Percentiles rank a stretch among this genome's conserved stretches.
Evolutionary conservation across 2,329 filamentous ascomycete genomes (phyloP).

Genomic region (Beauveria pseudobassiana): DNA sequence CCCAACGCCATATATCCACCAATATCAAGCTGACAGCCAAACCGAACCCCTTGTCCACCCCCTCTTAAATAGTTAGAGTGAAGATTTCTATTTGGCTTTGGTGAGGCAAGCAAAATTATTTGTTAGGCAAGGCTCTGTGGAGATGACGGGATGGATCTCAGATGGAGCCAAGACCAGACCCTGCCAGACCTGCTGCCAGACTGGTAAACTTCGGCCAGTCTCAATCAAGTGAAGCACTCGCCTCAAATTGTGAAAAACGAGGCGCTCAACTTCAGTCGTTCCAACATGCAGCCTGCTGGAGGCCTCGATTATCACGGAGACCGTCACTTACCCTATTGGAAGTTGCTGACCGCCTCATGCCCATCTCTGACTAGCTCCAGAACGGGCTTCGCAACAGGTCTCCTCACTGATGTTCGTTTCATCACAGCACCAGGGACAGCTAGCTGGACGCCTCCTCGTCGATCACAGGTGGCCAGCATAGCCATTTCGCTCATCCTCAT

Average conservation of each 20-base stretch:
- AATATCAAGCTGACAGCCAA: conserved; percentile 1
- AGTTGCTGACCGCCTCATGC: not conserved
- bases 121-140: not conserved
- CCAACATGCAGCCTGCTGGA: not conserved
- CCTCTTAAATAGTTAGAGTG: not conserved
- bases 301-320: not conserved
- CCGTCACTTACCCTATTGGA: not conserved
- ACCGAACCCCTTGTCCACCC: not conserved
- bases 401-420: not conserved
- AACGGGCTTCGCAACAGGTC: not conserved
- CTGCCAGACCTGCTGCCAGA: not conserved
- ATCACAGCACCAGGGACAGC: not conserved
- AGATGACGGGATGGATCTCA: conserved; percentile 3
- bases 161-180: conserved; percentile 6
- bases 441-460: conserved; percentile 1
- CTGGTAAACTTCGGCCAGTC: not conserved
- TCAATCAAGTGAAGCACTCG: not conserved
- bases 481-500: not conserved
- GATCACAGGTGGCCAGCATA: not conserved
- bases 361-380: not conserved
- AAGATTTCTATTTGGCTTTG: not conserved
- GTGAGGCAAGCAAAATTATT: too few species aligned
- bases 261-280: not conserved
- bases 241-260: not conserved
- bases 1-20: not conserved